Evolutionary conservation across 1,139 yeast species (phyloP), one percentile per base, ranked within the genome.

Genomic region (Diutina rugosa): DNA sequence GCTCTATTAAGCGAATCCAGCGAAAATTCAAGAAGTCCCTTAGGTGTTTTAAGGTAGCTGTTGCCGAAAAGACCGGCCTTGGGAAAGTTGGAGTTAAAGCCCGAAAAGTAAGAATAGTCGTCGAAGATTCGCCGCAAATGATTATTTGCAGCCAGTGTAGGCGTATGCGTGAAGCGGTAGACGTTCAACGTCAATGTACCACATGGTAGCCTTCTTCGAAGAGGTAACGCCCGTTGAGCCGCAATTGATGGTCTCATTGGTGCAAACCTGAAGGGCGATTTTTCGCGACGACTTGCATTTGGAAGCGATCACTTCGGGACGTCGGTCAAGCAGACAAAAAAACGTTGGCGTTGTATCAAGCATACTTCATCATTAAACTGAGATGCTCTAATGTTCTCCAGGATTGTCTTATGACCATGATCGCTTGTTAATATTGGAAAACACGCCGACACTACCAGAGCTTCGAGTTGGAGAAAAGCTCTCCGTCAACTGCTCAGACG

Each of bases 51-150:
- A 54, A 93, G 72, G 59, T 79, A 79, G 35, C 85, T 84, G 64
- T 91, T 91, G 56, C 77, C 75, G 67, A 93, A 90, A 46, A 93
- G 74, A 0, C 98, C 98, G 0, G 83, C 70, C 3, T 72, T 61
- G 1, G 63, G 62, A 26, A 65, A 58, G 18, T 59, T 57, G 56
- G 62, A 60, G 55, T 67, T 72, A 65, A 76, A 74, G 38, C 64
- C 64, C 38, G 67, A 64, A 60, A 71, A 80, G 61, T 72, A 78
- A 53, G 67, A 68, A 46, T 71, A 73, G 61, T 78, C 76, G 61
- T 80, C 84, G 61, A 80, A 80, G 2, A 79, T 47, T 3, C 51
- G 38, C 12, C 35, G 35, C 26, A 49, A 38, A 18, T 49, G 53
- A 21, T 49, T 29, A 29, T 47, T 47, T n/a, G 51, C 38, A 10